Evolutionary conservation across 345 rosid genomes (phyloP), one percentile per base, ranked within the genome.

Genomic region (Eucalyptus paniculata): DNA sequence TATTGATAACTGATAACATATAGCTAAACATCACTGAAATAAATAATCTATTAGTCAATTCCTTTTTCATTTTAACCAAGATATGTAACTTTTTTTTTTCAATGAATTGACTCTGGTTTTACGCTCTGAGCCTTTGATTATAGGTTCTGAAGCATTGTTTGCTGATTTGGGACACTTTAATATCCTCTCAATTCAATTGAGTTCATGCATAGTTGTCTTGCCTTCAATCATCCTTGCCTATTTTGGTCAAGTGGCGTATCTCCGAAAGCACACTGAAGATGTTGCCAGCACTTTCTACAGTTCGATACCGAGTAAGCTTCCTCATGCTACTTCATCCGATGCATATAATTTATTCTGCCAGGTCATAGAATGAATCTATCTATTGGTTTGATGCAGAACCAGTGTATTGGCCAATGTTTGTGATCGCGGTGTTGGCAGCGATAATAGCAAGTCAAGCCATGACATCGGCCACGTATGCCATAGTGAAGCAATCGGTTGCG

Each of bases 111-210:
- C 19, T 67, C 2, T n/a, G 77, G 77, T 8, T 67, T 67, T 67
- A 67, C 40, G 37, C 77, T 8, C 5, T 87, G n/a, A 60, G 34
- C 47, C 34, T 58, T 34, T 45, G 37, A 37, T 83, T 34, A 53
- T 86, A 91, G 94, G 94, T 65, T 87, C 93, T 8, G 93, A 93
- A 91, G 93, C 94, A 3, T 51, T 93, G 88, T 92, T 93, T 88
- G 94, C 94, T 32, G 93, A 93, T 91, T 40, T 92, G 86, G 93
- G 93, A 1, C 93, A 92, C 62, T 93, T 93, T 89, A 86, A 89
- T 5, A 44, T 92, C 5, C 90, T 89, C 15, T 88, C 94, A 5
- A 89, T 92, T 49, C 94, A 88, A 42, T 19, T 93, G 18, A 92
- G 94, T 86, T 40, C 90, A 1, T 91, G 93, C 49, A 2, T 13